Evolutionary conservation across 2,329 filamentous ascomycete genomes (phyloP).

Genomic region (Clonostachys rhizophaga): DNA sequence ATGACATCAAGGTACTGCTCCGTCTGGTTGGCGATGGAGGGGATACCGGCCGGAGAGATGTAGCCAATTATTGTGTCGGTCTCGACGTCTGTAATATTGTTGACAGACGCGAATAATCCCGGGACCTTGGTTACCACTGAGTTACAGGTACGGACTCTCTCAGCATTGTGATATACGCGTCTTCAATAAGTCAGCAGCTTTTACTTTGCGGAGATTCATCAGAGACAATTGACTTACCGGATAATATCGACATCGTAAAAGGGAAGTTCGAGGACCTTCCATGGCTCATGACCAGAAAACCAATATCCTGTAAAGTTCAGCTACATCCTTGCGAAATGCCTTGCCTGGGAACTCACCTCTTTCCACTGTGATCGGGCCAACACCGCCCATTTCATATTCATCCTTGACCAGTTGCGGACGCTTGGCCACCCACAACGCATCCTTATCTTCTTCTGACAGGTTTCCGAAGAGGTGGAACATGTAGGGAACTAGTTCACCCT

Average conservation of each 20-base stretch:
- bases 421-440: constrained; percentile 29
- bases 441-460: constrained; percentile 21
- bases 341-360: constrained; percentile 14
- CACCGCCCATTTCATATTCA: constrained; percentile 25
- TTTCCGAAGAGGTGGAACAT: constrained; percentile 31
- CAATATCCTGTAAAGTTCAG: constrained; percentile 20
- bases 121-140: constrained; percentile 26
- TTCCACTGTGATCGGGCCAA: constrained; percentile 34
- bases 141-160: constrained; percentile 34
- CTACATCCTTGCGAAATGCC: neutral
- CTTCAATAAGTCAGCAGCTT: constrained; percentile 5
- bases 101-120: constrained; percentile 34
- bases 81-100: constrained; percentile 30
- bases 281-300: constrained; percentile 34
- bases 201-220: neutral
- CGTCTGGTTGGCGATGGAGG: constrained; percentile 29
- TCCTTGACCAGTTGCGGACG: constrained; percentile 25
- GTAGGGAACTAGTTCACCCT: constrained; percentile 34
- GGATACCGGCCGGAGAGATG: constrained; percentile 33
- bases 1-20: constrained; percentile 33
- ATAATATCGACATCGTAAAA: constrained; percentile 34
- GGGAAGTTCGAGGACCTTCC: constrained; percentile 35
- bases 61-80: constrained; percentile 29
- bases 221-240: constrained; percentile 11
- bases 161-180: constrained; percentile 29